Evolutionary conservation across 352 stramenopile genomes (phyloP), one percentile per base, ranked within the genome.

Genomic region (Plasmopara muralis): DNA sequence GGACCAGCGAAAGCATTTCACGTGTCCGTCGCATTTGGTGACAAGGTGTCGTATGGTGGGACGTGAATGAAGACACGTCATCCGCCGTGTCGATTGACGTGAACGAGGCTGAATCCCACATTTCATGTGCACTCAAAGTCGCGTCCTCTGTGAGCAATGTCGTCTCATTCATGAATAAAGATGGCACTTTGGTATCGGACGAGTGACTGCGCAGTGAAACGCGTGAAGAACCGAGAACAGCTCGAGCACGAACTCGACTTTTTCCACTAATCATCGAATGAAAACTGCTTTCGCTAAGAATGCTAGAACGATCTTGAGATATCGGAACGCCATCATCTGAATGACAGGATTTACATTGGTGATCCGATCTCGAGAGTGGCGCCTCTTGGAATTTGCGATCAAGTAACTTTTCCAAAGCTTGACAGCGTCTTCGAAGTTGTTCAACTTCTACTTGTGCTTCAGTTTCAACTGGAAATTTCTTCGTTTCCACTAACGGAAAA

Each of bases 371-470:
- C 2, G 44, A 60, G 2, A 25, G 39, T 14, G 62, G 56, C 18
- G 45, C 70, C 31, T 77, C 64, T 50, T 83, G 73, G 35, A 85
- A 83, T 28, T 85, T 84, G 50, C 77, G 81, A 30, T 64, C 63
- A 0, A 87, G 58, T 8, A 87, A 47, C 25, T 64, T 78, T 37
- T 82, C 71, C 14, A 85, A 37, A 38, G 73, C 73, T 9, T 61
- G 68, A 53, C 76, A 84, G 10, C 72, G 67, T 30, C 68, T 68
- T 40, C 57, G 72, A 39, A 86, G 68, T 35, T 64, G 66, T 46
- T 68, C 55, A 18, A 86, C 62, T 7, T 67, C 61, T 25, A 51
- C 16, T 2, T 72, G 68, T 9, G 61, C 10, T 20, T 59, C 25
- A 2, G 49, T 57, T 29, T 46, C 52, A 9, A 42, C 35, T 31